These are phyloP conservation scores for Aspergillus bridgeri DNA, from an alignment of 495 filamentous ascomycete genomes.

Conservation along the genomic window DNA sequence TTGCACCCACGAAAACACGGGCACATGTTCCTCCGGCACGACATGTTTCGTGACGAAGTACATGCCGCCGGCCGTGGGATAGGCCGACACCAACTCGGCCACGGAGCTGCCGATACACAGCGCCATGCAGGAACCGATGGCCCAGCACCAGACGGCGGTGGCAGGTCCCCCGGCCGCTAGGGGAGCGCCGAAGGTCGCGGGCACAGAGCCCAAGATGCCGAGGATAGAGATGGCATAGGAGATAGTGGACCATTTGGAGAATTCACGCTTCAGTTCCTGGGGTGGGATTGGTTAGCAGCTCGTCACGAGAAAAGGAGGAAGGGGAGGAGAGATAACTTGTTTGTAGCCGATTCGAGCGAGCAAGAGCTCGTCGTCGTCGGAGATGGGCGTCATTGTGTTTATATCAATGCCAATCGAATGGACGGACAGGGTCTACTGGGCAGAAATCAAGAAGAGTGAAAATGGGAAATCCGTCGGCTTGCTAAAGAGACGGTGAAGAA, in stretches of 20 bases:
- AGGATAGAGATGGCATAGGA: constrained; percentile 73
- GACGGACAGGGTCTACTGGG: background rate
- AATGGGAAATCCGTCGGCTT: background rate
- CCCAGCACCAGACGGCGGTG: constrained; percentile 70
- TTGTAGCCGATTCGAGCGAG: constrained; percentile 66
- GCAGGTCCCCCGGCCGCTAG: constrained; percentile 65
- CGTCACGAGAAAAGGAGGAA: background rate
- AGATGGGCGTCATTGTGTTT: constrained; percentile 43
- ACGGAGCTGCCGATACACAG: constrained; percentile 65
- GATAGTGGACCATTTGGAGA: constrained; percentile 70
- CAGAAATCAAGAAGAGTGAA: background rate
- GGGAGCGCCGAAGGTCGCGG: constrained; percentile 63
- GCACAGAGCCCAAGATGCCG: constrained; percentile 66
- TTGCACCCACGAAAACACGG: constrained; percentile 58
- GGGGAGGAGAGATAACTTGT: constrained; percentile 46
- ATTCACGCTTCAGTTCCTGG: constrained; percentile 61
- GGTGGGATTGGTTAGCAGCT: background rate
- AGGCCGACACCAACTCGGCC: constrained; percentile 59
- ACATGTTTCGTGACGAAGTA: constrained; percentile 63
- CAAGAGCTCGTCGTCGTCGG: constrained; percentile 63
- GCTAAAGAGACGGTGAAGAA: background rate
- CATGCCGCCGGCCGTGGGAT: constrained; percentile 63
- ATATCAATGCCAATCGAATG: background rate
- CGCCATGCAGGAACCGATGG: constrained; percentile 65
- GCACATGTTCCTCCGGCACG: constrained; percentile 53